Evolutionary conservation across 805 yeast species (phyloP).

Genomic region (Henningerozyma blattae): DNA sequence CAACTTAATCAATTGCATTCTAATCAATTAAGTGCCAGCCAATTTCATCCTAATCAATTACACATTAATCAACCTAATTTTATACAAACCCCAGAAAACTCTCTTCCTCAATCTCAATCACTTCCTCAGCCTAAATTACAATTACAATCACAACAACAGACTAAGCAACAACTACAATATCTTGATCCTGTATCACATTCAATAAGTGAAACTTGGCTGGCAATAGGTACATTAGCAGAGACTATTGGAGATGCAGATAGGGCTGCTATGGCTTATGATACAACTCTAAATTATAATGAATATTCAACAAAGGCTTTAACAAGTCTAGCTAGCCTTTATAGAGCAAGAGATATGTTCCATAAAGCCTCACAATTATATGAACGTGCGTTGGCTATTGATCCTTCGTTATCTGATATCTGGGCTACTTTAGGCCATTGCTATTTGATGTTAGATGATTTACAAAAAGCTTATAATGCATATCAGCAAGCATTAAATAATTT

Average conservation of each 20-base stretch:
- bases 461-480: slow-evolving; percentile 90
- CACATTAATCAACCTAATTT: too few relatives aligned
- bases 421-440: slow-evolving; percentile 94
- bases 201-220: slow-evolving; percentile 77
- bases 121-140: not conserved
- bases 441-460: slow-evolving; percentile 90
- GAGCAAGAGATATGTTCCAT: slow-evolving; percentile 80
- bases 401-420: slow-evolving; percentile 94
- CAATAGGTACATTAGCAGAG: slow-evolving; percentile 84
- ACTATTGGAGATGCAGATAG: slow-evolving; percentile 77
- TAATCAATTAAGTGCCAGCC: too few relatives aligned
- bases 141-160: not conserved
- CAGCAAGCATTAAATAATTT: slow-evolving; percentile 89
- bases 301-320: slow-evolving; percentile 77
- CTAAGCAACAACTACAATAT: not conserved
- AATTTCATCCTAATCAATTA: too few relatives aligned
- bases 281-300: slow-evolving; percentile 77
- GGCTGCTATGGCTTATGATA: slow-evolving; percentile 80
- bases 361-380: slow-evolving; percentile 92
- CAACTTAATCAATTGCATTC: too few relatives aligned
- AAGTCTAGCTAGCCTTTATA: slow-evolving; percentile 75
- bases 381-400: slow-evolving; percentile 67
- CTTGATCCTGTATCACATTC: slow-evolving; percentile 33
- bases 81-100: too few relatives aligned
- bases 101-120: too few relatives aligned